Conservation (phyloP, 352 stramenopile genomes). For the Globisporangium irregulare region DNA sequence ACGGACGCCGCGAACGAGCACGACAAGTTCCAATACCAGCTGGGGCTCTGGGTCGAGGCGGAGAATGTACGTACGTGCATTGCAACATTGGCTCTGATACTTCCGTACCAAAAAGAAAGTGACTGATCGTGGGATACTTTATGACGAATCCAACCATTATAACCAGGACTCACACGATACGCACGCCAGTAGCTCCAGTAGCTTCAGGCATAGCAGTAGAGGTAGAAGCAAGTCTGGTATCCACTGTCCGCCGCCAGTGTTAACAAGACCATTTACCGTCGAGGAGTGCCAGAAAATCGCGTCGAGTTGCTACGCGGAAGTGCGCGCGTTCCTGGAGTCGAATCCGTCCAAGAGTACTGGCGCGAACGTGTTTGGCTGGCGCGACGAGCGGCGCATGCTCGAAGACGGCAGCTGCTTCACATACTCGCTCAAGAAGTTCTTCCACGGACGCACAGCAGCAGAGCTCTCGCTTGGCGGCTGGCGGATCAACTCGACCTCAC, state of each 20-base stretch:
- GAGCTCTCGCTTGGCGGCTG: constrained; percentile 37
- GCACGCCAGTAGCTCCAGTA: not conserved
- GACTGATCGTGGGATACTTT: not conserved
- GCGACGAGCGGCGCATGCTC: constrained; percentile 38
- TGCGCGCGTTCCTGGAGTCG: constrained; percentile 36
- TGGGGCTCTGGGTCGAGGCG: constrained; percentile 29
- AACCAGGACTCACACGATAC: not conserved
- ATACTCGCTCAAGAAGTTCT: constrained; percentile 58
- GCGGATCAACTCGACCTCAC: constrained; percentile 33
- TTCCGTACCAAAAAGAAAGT: not conserved
- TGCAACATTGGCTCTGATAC: not conserved
- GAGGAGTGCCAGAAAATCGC: constrained; percentile 39
- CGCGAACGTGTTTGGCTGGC: constrained; percentile 51
- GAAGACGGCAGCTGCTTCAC: constrained; percentile 45
- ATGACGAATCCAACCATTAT: not conserved
- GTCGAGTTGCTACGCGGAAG: constrained; percentile 33
- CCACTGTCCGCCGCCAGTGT: not conserved
- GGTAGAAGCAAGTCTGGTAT: not conserved
- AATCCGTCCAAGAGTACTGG: constrained; percentile 42
- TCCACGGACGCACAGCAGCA: constrained; percentile 25
- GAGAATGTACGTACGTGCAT: constrained; percentile 7
- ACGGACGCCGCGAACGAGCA: constrained; percentile 30
- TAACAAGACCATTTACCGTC: constrained; percentile 22
- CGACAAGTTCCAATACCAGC: constrained; percentile 37
- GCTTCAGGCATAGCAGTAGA: not conserved